A percentile compares a stretch with the other conserved stretches of the same genome.
These are phyloP conservation scores for Murraya koenigii DNA, from an alignment of 345 rosid genomes.

Conservation along the genomic window DNA sequence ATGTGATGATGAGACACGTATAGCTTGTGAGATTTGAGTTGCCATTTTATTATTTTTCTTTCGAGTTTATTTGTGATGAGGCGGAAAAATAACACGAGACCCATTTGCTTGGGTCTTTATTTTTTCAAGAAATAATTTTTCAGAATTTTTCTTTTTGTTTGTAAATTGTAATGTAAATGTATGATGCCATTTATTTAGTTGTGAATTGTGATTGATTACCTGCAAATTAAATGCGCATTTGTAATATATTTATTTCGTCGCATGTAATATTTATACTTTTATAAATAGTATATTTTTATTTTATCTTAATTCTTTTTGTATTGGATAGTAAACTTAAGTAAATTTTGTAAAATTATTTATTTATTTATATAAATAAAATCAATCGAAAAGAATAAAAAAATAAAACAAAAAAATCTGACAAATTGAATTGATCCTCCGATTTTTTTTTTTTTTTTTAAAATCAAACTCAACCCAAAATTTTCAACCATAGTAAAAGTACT, in stretches of 20 bases:
- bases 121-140: background rate
- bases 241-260: background rate
- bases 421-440: no score
- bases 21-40: background rate
- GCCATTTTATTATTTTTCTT: background rate
- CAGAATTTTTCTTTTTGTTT: background rate
- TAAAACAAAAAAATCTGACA: no score
- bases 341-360: no score
- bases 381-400: no score
- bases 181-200: background rate
- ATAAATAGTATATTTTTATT: background rate
- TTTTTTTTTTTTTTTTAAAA: no score
- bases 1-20: conserved; percentile 24
- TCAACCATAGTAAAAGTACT: no score
- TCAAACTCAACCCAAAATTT: no score
- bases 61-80: background rate
- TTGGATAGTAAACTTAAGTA: no score
- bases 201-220: conserved; percentile 3
- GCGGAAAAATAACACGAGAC: background rate
- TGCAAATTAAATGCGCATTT: conserved; percentile 11
- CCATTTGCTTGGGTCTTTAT: background rate
- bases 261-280: background rate
- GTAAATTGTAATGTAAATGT: background rate
- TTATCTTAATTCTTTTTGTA: no score
- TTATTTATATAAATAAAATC: no score